Base-by-base conservation (phyloP, 257 asterid genomes). In the Verbena officinalis region DNA sequence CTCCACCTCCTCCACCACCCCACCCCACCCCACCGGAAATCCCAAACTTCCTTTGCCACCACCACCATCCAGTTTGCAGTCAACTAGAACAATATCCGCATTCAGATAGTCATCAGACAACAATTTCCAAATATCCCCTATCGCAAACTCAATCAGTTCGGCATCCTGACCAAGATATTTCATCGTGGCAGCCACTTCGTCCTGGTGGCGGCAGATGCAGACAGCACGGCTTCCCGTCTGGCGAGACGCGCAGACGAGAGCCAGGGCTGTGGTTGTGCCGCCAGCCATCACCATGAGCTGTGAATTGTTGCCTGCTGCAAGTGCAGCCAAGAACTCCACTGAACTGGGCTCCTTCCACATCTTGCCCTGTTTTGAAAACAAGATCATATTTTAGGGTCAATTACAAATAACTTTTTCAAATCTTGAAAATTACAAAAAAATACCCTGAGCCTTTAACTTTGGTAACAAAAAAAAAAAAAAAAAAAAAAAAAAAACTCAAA, bases 251-350 rank as follows among this genome's bases (percentile, higher is more conserved):
- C 60, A 55, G 43, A 55, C 43, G 23, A 55, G 24, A 4, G 60
- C 60, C 23, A n/a, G 3, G n/a, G 59, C 39, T 0, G 59, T 15
- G 40, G 59, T 0, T 0, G 20, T 2, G n/a, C 43, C 23, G 14
- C 60, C 17, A 15, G 60, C 60, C 60, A 55, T 30, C 14, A 55
- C 60, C 43, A 55, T 55, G 60, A 55, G 43, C 60, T 55, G 60
- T 0, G 43, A 30, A 30, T 55, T 55, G 60, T 31, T 30, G 23
- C 60, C 43, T 30, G 60, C 60, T 55, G 23, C 60, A 15, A 55
- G 42, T 39, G 43, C 43, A 7, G 60, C 43, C n/a, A 55, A 15
- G 60, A 31, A 55, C 38, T 55, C 60, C 23, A 55, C 24, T n/a
- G 20, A 39, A 55, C 43, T 9, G 5, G 22, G 60, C 60, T 55